A percentile compares a stretch with the other conserved stretches of the same genome.
These are phyloP conservation scores for Leccinum subrobustum DNA, from an alignment of 1,284 basidiomycete genomes.

Conservation along the genomic window DNA sequence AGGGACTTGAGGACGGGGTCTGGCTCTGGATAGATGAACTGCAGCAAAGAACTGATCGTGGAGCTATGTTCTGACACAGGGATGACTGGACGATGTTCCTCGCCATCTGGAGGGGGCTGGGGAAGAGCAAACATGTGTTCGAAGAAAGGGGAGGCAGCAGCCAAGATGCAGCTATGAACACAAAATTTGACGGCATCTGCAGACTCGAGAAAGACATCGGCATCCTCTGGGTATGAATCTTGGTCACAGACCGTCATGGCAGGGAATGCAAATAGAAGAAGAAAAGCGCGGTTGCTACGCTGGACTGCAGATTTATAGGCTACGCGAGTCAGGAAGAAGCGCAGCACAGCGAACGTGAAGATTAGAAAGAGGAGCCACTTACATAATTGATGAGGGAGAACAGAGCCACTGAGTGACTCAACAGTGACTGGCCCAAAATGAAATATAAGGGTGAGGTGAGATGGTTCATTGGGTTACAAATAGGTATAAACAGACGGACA, in stretches of 20 bases:
- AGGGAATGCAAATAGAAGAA: not conserved
- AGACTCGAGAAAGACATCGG: slow-evolving; percentile 57
- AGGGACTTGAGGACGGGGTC: slow-evolving; percentile 45
- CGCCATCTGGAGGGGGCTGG: slow-evolving; percentile 37
- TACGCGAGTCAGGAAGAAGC: slow-evolving; percentile 4
- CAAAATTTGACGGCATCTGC: slow-evolving; percentile 49
- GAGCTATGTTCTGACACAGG: slow-evolving; percentile 51
- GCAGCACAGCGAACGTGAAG: not conserved
- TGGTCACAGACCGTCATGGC: slow-evolving; percentile 28
- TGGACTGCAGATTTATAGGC: slow-evolving; percentile 20
- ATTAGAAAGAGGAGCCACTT: slow-evolving; percentile 6
- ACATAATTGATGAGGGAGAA: slow-evolving; percentile 18
- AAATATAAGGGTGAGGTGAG: slow-evolving; percentile 14
- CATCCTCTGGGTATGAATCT: slow-evolving; percentile 45
- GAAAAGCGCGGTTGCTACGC: not conserved
- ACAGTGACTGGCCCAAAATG: slow-evolving; percentile 13
- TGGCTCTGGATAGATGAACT: slow-evolving; percentile 54
- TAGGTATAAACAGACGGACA: slow-evolving; percentile 16
- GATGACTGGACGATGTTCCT: slow-evolving; percentile 43
- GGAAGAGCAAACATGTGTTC: slow-evolving; percentile 66
- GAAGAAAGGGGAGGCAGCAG: slow-evolving; percentile 66
- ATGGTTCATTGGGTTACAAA: slow-evolving; percentile 21
- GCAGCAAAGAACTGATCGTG: slow-evolving; percentile 49
- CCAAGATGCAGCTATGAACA: slow-evolving; percentile 62
- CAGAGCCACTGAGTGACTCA: not conserved